Percentiles rank a stretch among this genome's conserved stretches.
Evolutionary conservation across 2,329 filamentous ascomycete genomes (phyloP).

Genomic region (Paracoccidioides lutzii): DNA sequence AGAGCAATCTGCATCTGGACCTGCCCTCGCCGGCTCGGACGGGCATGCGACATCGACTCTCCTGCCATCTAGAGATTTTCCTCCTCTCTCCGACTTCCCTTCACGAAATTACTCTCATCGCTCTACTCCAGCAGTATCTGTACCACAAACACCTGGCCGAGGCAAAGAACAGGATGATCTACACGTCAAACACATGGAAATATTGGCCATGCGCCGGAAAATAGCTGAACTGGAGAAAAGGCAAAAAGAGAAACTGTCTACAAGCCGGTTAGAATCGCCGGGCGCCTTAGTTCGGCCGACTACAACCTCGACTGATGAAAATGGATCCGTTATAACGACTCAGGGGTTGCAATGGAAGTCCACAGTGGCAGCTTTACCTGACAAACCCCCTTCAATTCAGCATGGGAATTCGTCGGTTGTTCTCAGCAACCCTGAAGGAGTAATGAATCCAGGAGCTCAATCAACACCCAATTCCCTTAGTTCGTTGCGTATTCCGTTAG

Average conservation of each 20-base stretch:
- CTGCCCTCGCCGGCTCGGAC: slow-evolving; percentile 2
- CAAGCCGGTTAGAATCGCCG: slow-evolving; percentile 26
- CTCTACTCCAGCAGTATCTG: slow-evolving; percentile 24
- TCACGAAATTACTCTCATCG: slow-evolving; percentile 32
- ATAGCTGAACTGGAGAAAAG: slow-evolving; percentile 38
- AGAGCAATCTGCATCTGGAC: slow-evolving; percentile 19
- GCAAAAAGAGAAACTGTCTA: slow-evolving; percentile 27
- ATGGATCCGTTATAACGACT: neutral
- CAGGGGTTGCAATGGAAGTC: neutral
- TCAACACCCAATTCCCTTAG: neutral
- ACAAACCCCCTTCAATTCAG: neutral
- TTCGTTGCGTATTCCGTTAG: slow-evolving; percentile 10
- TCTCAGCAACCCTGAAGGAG: neutral
- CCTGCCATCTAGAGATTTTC: slow-evolving; percentile 33
- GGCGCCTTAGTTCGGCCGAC: slow-evolving; percentile 15
- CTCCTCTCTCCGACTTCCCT: slow-evolving; percentile 37
- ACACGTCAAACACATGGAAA: slow-evolving; percentile 33
- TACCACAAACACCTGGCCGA: slow-evolving; percentile 26
- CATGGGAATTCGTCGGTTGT: neutral
- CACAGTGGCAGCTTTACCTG: neutral
- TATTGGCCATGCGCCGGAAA: slow-evolving; percentile 34
- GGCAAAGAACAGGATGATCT: slow-evolving; percentile 32
- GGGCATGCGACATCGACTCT: slow-evolving; percentile 15
- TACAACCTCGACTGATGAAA: slow-evolving; percentile 12
- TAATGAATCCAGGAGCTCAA: neutral